These are phyloP conservation scores for Chrysosporium queenslandicum DNA, from an alignment of 2,329 filamentous ascomycete species.

Conservation along the genomic window DNA sequence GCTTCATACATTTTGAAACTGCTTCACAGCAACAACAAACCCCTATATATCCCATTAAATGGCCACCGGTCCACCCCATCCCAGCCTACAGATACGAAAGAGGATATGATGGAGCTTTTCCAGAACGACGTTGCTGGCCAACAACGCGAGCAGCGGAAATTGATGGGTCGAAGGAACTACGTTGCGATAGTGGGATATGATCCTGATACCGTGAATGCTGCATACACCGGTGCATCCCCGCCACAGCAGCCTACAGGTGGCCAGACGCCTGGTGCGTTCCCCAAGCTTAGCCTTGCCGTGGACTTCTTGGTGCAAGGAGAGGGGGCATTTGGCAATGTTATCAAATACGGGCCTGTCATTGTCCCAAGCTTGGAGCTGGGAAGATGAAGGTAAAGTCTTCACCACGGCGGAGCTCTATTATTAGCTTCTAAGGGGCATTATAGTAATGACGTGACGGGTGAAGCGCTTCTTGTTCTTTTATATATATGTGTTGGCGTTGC, in stretches of 20 bases:
- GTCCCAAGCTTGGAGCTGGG: conserved; percentile 77
- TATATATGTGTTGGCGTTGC: not conserved
- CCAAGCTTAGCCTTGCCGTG: conserved; percentile 73
- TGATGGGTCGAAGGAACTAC: conserved; percentile 92
- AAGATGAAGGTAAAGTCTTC: conserved; percentile 34
- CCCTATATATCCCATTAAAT: conserved; percentile 82
- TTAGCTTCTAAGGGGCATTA: not conserved
- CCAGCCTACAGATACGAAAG: conserved; percentile 76
- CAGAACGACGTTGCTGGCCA: conserved; percentile 82
- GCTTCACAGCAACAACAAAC: conserved; percentile 79
- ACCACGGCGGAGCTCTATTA: not conserved
- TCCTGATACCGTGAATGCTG: conserved; percentile 58
- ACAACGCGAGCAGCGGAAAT: conserved; percentile 70
- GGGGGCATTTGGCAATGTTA: conserved; percentile 65
- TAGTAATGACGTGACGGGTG: not conserved
- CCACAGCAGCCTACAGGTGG: conserved; percentile 17
- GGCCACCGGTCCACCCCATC: conserved; percentile 60
- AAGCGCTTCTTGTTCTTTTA: not conserved
- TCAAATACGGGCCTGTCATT: conserved; percentile 95
- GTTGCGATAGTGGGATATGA: conserved; percentile 90
- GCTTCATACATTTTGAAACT: conserved; percentile 80
- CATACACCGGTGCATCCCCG: conserved; percentile 29
- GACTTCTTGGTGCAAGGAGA: conserved; percentile 97
- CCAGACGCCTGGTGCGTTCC: conserved; percentile 27
- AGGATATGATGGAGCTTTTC: conserved; percentile 99